Percentiles rank a stretch among this genome's conserved stretches.
These are phyloP conservation scores for Hyphopichia wangnamkhiaoensis DNA, from an alignment of 1,139 yeast species.

Conservation along the genomic window DNA sequence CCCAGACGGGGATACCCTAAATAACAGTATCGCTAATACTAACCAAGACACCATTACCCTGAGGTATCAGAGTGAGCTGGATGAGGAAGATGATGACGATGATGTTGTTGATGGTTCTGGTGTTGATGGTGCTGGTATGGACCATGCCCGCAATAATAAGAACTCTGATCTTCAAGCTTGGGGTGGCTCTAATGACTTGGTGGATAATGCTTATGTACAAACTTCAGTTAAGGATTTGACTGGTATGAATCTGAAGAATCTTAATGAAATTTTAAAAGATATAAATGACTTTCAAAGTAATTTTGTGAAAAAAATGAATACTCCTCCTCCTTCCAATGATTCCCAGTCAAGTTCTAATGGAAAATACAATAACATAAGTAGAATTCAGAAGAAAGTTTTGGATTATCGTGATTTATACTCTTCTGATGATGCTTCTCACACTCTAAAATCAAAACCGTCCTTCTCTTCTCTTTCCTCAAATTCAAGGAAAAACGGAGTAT, in stretches of 20 bases:
- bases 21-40: neutral
- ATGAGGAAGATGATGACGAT: conserved; percentile 24
- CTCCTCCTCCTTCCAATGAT: conserved; percentile 4
- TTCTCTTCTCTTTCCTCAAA: neutral
- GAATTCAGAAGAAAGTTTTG: conserved; percentile 39
- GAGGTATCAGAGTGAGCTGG: conserved; percentile 30
- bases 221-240: neutral
- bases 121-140: conserved; percentile 17
- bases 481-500: neutral
- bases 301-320: conserved; percentile 25
- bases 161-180: neutral
- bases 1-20: too few species aligned
- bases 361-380: conserved; percentile 14
- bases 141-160: conserved; percentile 4
- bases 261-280: conserved; percentile 29
- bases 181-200: neutral
- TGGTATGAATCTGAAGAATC: conserved; percentile 5
- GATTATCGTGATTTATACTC: conserved; percentile 35
- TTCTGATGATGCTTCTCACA: conserved; percentile 13
- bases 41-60: neutral
- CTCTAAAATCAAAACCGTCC: neutral
- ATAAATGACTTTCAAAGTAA: conserved; percentile 34
- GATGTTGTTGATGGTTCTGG: neutral
- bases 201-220: neutral
- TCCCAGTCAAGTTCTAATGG: neutral